These are phyloP conservation scores for Cinnamomum micranthum DNA, from an alignment of 164 flowering plant genomes.

Conservation along the genomic window DNA sequence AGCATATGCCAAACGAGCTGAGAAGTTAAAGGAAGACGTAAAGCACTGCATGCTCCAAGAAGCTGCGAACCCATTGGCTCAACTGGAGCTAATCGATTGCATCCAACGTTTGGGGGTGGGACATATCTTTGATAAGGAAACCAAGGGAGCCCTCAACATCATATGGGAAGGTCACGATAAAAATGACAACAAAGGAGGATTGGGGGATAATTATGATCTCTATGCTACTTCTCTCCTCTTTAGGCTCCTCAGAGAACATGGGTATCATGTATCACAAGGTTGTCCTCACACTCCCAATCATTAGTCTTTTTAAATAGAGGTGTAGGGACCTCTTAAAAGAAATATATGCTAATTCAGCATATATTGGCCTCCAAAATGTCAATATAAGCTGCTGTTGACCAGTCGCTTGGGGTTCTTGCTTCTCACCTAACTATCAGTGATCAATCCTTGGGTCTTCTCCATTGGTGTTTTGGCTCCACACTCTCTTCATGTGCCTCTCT, in stretches of 20 bases:
- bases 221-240: constrained; percentile 24
- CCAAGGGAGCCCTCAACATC: constrained; percentile 10
- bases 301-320: no score
- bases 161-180: neutral
- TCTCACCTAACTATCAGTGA: no score
- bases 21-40: constrained; percentile 4
- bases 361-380: no score
- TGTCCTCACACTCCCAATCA: no score
- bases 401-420: no score
- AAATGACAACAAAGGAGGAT: neutral
- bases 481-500: no score
- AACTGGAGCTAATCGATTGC: constrained; percentile 21
- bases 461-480: no score
- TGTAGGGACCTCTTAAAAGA: no score
- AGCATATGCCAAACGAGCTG: neutral
- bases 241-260: constrained; percentile 22
- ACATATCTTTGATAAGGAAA: constrained; percentile 29
- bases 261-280: constrained; percentile 12
- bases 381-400: no score
- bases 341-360: no score
- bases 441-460: no score
- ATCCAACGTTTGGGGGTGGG: constrained; percentile 29
- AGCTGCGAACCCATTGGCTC: neutral
- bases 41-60: neutral
- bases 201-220: neutral